phyloP scores from a whole-genome alignment of 345 rosid species.

The Aquilaria yunnanensis region DNA sequence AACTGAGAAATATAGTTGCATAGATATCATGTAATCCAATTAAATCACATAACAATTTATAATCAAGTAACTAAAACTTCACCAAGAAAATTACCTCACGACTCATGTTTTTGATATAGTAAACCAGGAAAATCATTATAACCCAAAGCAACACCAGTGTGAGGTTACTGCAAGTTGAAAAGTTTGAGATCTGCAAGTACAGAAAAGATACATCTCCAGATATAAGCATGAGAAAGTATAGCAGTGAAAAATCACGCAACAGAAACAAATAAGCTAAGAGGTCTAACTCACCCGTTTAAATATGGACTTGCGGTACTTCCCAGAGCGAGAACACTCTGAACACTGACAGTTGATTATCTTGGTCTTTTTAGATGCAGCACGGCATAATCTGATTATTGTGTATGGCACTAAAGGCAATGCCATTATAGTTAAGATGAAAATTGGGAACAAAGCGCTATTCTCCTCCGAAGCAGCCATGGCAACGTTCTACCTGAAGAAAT shows the following conservation, averaged over 20 bases:
- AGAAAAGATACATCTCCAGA: slow-evolving; percentile 7
- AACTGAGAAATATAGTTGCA: not conserved
- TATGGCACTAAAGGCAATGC: slow-evolving; percentile 92
- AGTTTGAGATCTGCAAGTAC: slow-evolving; percentile 72
- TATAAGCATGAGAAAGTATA: not conserved
- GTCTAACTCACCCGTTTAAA: slow-evolving; percentile 57
- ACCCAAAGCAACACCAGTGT: slow-evolving; percentile 81
- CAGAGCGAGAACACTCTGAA: slow-evolving; percentile 67
- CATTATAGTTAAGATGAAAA: slow-evolving; percentile 92
- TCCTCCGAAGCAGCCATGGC: slow-evolving; percentile 92
- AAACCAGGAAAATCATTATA: slow-evolving; percentile 77
- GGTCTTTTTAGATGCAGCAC: slow-evolving; percentile 59
- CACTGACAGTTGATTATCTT: slow-evolving; percentile 83
- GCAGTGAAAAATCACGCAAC: not conserved
- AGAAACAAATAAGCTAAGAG: not conserved
- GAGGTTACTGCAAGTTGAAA: slow-evolving; percentile 90
- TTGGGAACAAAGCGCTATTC: slow-evolving; percentile 83
- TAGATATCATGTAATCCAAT: not conserved
- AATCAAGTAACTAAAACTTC: not conserved
- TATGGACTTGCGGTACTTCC: slow-evolving; percentile 82
- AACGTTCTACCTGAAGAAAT: slow-evolving; percentile 22
- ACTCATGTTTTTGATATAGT: slow-evolving; percentile 82
- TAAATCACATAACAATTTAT: no score
- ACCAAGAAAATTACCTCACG: slow-evolving; percentile 48
- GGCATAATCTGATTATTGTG: slow-evolving; percentile 63